These are phyloP conservation scores for Peribolospora kevripleyi DNA, from an alignment of 768 basidiomycete species.

Conservation along the genomic window DNA sequence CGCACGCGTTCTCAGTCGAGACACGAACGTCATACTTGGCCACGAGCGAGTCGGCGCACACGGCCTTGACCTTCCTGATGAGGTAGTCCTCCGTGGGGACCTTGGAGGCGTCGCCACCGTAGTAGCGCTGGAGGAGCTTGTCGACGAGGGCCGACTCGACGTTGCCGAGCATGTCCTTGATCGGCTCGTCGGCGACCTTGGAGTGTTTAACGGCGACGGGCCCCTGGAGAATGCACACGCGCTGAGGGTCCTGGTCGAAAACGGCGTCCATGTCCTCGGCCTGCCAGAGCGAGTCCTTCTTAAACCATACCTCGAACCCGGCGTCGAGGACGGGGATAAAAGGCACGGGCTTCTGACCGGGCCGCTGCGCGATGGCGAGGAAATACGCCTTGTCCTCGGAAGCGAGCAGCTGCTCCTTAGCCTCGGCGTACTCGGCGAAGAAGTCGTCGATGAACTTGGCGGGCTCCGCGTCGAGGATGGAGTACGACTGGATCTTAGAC, in stretches of 20 bases:
- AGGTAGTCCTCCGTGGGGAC: conserved; percentile 74
- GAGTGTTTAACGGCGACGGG: conserved; percentile 83
- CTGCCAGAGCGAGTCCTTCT: conserved; percentile 98
- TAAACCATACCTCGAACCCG: conserved; percentile 95
- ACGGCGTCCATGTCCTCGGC: conserved; percentile 97
- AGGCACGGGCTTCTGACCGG: conserved; percentile 91
- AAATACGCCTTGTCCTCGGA: conserved; percentile 88
- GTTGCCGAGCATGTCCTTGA: conserved; percentile 72
- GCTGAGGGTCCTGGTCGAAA: conserved; percentile 94
- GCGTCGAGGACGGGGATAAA: conserved; percentile 91
- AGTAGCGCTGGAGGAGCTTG: conserved; percentile 52
- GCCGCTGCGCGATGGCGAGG: conserved; percentile 80
- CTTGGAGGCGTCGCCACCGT: conserved; percentile 44
- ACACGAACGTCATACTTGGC: conserved; percentile 23
- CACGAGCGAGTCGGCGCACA: conserved; percentile 5
- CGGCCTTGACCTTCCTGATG: conserved; percentile 21
- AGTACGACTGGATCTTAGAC: conserved; percentile 63
- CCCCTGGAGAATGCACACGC: conserved; percentile 91
- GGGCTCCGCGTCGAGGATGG: conserved; percentile 54
- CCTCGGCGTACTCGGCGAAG: conserved; percentile 57
- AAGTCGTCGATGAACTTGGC: conserved; percentile 47
- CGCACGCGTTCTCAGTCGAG: conserved; percentile 23
- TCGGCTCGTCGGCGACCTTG: conserved; percentile 69
- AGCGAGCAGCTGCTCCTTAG: conserved; percentile 61
- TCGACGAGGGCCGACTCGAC: conserved; percentile 53